Percentiles rank a stretch among this genome's conserved stretches.
Evolutionary conservation across 2,329 filamentous ascomycete species (phyloP).

Genomic region (Didymella segeticola): DNA sequence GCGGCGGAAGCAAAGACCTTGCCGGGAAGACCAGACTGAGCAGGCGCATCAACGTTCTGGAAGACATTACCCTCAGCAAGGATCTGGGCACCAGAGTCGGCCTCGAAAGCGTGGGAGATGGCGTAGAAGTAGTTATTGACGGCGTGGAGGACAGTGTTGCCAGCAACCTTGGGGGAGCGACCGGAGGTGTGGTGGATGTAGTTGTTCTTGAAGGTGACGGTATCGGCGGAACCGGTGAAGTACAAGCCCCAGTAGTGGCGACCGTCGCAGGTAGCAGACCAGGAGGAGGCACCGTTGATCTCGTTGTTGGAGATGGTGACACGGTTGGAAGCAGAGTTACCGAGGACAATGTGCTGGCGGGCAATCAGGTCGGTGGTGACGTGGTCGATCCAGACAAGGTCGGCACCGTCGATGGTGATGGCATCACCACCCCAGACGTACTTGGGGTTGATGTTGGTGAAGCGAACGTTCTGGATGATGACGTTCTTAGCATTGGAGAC

Average conservation of each 20-base stretch:
- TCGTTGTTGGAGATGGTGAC: constrained; percentile 68
- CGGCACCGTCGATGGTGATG: constrained; percentile 39
- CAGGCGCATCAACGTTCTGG: constrained; percentile 57
- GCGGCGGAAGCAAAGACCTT: constrained; percentile 49
- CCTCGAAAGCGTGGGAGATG: constrained; percentile 65
- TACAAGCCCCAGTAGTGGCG: constrained; percentile 67
- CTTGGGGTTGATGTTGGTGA: constrained; percentile 52
- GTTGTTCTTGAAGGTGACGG: constrained; percentile 66
- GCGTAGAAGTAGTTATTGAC: constrained; percentile 69
- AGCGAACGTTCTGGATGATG: constrained; percentile 55
- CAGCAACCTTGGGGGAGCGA: constrained; percentile 63
- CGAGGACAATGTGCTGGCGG: constrained; percentile 67
- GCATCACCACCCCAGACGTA: constrained; percentile 48
- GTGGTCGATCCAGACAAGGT: constrained; percentile 39
- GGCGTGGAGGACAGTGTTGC: constrained; percentile 64
- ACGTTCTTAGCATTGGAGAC: constrained; percentile 56
- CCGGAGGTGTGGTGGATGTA: constrained; percentile 66
- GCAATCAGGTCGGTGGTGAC: constrained; percentile 62
- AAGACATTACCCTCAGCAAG: constrained; percentile 66
- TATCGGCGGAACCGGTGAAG: constrained; percentile 63
- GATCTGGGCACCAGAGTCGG: constrained; percentile 48
- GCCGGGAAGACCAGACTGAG: constrained; percentile 52
- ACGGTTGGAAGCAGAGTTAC: constrained; percentile 59
- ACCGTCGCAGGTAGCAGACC: constrained; percentile 64
- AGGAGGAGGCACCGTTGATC: constrained; percentile 62